phyloP scores from a whole-genome alignment of 1,139 yeast species.

The Geotrichum candidum region DNA sequence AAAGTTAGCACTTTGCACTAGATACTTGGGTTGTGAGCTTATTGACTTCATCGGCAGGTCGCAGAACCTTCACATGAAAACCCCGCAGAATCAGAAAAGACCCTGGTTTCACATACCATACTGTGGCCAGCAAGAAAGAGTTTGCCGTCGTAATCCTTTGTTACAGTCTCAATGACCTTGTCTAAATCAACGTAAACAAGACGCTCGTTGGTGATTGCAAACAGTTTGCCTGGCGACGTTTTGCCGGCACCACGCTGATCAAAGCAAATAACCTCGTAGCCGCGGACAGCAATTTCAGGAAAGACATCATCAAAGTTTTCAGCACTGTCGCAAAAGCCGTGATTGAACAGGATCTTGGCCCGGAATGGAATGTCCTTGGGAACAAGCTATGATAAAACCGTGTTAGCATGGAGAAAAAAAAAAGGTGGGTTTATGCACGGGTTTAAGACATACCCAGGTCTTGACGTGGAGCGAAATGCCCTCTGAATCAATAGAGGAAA shows the following conservation, averaged over 20 bases:
- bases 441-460: conserved; percentile 19
- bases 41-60: too few species aligned
- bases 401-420: neutral
- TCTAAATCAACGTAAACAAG: conserved; percentile 66
- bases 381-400: conserved; percentile 7
- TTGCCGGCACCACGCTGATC: conserved; percentile 90
- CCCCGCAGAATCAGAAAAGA: neutral
- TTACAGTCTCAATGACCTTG: conserved; percentile 42
- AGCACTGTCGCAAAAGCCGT: conserved; percentile 71
- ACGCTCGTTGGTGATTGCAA: conserved; percentile 63
- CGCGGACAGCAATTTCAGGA: conserved; percentile 52
- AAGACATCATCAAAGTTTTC: conserved; percentile 49
- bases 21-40: neutral
- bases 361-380: conserved; percentile 35
- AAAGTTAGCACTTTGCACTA: neutral
- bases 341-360: conserved; percentile 52
- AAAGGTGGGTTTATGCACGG: neutral
- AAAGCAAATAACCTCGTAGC: conserved; percentile 70
- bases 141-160: conserved; percentile 37
- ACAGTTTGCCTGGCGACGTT: conserved; percentile 46
- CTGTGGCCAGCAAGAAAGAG: conserved; percentile 70
- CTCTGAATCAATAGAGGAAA: conserved; percentile 13
- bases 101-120: conserved; percentile 41
- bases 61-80: neutral
- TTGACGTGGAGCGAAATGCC: conserved; percentile 23